phyloP scores from a whole-genome alignment of 2,329 filamentous ascomycete species.

The Xylaria sp. region DNA sequence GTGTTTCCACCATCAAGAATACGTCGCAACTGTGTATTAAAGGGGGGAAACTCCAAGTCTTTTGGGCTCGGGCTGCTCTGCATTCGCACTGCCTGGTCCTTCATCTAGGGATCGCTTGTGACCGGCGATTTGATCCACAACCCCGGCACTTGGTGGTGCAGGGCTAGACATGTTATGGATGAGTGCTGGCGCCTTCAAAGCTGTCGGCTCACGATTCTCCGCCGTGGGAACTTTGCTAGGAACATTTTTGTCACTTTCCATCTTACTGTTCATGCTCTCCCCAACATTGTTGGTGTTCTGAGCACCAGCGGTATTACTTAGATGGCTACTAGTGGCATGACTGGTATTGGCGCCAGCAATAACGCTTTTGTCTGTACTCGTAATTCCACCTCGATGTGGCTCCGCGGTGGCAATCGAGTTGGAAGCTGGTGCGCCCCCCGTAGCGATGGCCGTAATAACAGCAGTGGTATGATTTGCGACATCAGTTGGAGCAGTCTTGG shows the following conservation, averaged over 20 bases:
- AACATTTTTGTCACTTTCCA: constrained; percentile 20
- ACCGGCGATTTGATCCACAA: constrained; percentile 45
- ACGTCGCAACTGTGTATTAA: constrained; percentile 15
- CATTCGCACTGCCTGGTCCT: constrained; percentile 37
- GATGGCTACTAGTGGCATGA: not conserved
- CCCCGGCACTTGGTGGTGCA: constrained; percentile 46
- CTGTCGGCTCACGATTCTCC: constrained; percentile 16
- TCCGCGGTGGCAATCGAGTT: not conserved
- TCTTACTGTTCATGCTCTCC: constrained; percentile 5
- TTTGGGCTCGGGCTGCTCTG: constrained; percentile 46
- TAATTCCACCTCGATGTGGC: not conserved
- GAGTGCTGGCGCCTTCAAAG: constrained; percentile 33
- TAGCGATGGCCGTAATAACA: not conserved
- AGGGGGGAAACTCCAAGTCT: constrained; percentile 39
- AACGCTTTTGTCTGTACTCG: not conserved
- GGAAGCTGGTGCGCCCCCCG: not conserved
- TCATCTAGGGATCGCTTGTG: constrained; percentile 43
- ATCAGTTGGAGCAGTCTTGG: not conserved
- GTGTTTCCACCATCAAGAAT: constrained; percentile 2
- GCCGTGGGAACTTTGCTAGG: not conserved
- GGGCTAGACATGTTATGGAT: constrained; percentile 44
- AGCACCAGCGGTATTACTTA: not conserved
- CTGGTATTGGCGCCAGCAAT: not conserved
- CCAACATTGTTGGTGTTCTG: constrained; percentile 8
- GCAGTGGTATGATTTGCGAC: not conserved